phyloP scores from a whole-genome alignment of 2,329 filamentous ascomycete genomes.

The Myriosclerotinia duriaeana region DNA sequence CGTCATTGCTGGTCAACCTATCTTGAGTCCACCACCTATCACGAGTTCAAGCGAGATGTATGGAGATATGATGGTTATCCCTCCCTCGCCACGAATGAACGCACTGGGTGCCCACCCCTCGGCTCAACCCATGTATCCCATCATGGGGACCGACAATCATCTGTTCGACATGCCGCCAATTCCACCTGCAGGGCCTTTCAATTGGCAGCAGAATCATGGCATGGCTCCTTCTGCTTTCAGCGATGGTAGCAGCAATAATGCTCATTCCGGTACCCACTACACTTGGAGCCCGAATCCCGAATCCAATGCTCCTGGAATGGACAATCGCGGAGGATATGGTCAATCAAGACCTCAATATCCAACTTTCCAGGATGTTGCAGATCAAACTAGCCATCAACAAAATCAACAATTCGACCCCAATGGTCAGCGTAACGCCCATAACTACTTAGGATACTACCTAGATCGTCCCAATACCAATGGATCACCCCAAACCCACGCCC shows the following conservation, averaged over 20 bases:
- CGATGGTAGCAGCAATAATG: not conserved
- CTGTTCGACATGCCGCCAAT: not conserved
- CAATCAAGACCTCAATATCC: not conserved
- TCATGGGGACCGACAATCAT: not conserved
- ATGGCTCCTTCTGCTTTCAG: not conserved
- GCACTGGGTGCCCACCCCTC: constrained; percentile 2
- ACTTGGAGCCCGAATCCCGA: not conserved
- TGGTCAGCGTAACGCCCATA: not conserved
- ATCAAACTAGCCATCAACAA: not conserved
- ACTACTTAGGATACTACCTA: constrained; percentile 8
- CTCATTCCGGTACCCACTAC: not conserved
- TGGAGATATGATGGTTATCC: constrained; percentile 11
- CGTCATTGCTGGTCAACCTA: not conserved
- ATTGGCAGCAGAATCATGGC: not conserved
- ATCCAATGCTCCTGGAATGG: not conserved
- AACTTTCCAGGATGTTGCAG: not conserved
- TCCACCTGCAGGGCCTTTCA: not conserved
- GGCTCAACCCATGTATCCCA: not conserved
- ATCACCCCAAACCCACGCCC: not conserved
- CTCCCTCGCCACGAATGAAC: not conserved
- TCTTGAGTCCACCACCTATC: not conserved
- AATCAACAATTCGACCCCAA: not conserved
- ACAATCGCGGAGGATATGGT: not conserved
- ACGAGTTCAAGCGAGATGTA: not conserved
- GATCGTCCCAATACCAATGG: not conserved